Base-by-base conservation (phyloP, 1,139 yeast species). In the Kurtzmaniella quercitrusa region DNA sequence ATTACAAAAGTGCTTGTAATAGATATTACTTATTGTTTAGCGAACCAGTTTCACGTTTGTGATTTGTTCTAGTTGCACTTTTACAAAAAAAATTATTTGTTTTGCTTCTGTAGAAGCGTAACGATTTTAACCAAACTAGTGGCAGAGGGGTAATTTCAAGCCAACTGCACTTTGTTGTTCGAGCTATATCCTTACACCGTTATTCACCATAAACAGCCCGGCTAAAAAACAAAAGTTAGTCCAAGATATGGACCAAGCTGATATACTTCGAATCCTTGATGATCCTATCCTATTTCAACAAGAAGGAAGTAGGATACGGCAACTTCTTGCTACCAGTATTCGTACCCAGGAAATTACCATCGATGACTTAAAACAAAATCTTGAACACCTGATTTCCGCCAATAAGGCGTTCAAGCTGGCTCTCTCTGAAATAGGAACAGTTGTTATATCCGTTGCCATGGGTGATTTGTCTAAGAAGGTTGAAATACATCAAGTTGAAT, bases 401-500 rank as follows among this genome's bases (percentile, higher is more conserved):
- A 85, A 86, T 60, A 76, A 78, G 47, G 91, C 91, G 1, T 86
- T 85, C 63, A 84, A 82, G 56, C 78, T 80, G 55, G 93, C 94
- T 1, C 65, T 86, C 36, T 73, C 81, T 45, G 95, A 87, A 55
- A 84, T 87, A 30, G 93, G 93, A 38, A 83, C 86, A 18, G 93
- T 87, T 33, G 88, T 87, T 32, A 81, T 84, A 37, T 84, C 89
- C 7, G 94, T 87, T 18, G 91, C 95, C 21, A 82, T 81, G 76
- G 96, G 96, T 42, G 95, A 87, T 56, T 70, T 87, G 52, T 78
- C 88, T 26, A 86, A 85, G 54, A 85, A 84, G 56, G 93, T 85
- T 12, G 80, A 78, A 45, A 78, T 84, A 39, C 89, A 84, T 56
- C 73, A 80, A 18, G 84, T 78, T 38, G 91, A 85, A 59, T 75